Evolutionary conservation across 805 yeast species (phyloP).

Genomic region (Lipomyces lipofer): DNA sequence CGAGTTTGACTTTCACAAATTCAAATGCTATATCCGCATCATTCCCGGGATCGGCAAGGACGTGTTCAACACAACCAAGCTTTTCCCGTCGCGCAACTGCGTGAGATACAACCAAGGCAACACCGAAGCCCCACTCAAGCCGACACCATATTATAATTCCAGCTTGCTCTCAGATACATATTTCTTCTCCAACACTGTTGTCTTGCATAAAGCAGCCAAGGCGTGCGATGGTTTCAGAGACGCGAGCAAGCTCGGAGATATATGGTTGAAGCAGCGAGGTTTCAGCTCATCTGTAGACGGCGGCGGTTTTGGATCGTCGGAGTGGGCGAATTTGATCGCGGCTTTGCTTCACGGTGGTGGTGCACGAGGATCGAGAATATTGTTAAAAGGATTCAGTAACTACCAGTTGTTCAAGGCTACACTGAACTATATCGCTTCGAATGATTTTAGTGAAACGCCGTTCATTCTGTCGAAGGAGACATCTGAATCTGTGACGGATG

Average conservation of each 20-base stretch:
- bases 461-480: conserved; percentile 4
- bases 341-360: conserved; percentile 78
- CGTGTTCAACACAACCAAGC: conserved; percentile 69
- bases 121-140: conserved; percentile 50
- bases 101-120: conserved; percentile 49
- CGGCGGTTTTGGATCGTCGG: conserved; percentile 92
- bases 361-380: conserved; percentile 60
- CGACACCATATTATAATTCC: conserved; percentile 87
- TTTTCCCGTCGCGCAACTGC: conserved; percentile 78
- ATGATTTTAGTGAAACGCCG: conserved; percentile 55
- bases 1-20: conserved; percentile 59
- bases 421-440: conserved; percentile 74
- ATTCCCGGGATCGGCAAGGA: conserved; percentile 72
- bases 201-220: conserved; percentile 71
- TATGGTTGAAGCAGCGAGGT: conserved; percentile 91
- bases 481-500: conserved; percentile 3
- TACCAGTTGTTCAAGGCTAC: conserved; percentile 92
- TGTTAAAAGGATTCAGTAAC: conserved; percentile 85
- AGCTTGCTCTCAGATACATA: conserved; percentile 70
- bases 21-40: conserved; percentile 70
- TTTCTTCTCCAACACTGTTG: conserved; percentile 69
- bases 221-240: conserved; percentile 79
- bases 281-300: conserved; percentile 60
- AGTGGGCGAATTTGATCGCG: conserved; percentile 78
- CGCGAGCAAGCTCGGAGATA: conserved; percentile 80